Conservation (phyloP, 768 basidiomycete species). For the Cystofilobasidium macerans region DNA sequence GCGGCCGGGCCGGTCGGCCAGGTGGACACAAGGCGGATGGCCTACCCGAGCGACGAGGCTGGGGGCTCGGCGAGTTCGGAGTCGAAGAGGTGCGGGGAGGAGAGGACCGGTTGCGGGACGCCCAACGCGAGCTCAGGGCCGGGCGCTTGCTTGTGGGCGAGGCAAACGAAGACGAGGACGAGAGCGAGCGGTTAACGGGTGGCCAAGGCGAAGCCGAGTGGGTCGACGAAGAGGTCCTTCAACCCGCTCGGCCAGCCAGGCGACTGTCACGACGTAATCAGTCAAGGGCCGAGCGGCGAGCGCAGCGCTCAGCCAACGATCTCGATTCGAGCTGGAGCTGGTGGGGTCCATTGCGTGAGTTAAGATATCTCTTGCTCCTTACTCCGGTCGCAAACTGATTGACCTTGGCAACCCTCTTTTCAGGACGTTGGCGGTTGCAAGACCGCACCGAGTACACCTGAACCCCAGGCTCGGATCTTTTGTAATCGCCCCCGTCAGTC, state of each 20-base stretch:
- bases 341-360: conserved; percentile 38
- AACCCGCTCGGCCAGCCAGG: not conserved
- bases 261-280: not conserved
- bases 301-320: not conserved
- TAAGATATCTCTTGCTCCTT: conserved; percentile 34
- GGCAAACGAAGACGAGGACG: conserved; percentile 26
- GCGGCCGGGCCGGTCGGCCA: conserved; percentile 33
- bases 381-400: conserved; percentile 30
- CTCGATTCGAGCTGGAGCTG: conserved; percentile 34
- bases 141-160: conserved; percentile 15
- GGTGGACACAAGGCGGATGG: too few relatives aligned
- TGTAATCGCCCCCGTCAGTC: too few relatives aligned
- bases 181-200: too few relatives aligned
- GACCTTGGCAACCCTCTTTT: conserved; percentile 29
- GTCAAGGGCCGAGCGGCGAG: not conserved
- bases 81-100: conserved; percentile 42
- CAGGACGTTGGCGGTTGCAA: conserved; percentile 56
- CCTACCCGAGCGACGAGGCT: conserved; percentile 47
- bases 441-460: conserved; percentile 58
- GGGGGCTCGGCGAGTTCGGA: conserved; percentile 65
- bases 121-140: conserved; percentile 26
- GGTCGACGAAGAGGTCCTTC: conserved; percentile 12
- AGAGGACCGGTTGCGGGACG: conserved; percentile 35
- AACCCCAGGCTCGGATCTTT: too few relatives aligned
- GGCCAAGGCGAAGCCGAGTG: conserved; percentile 18